Conservation (phyloP, 2,329 filamentous ascomycete genomes). For the Westerdykella aurantiaca region DNA sequence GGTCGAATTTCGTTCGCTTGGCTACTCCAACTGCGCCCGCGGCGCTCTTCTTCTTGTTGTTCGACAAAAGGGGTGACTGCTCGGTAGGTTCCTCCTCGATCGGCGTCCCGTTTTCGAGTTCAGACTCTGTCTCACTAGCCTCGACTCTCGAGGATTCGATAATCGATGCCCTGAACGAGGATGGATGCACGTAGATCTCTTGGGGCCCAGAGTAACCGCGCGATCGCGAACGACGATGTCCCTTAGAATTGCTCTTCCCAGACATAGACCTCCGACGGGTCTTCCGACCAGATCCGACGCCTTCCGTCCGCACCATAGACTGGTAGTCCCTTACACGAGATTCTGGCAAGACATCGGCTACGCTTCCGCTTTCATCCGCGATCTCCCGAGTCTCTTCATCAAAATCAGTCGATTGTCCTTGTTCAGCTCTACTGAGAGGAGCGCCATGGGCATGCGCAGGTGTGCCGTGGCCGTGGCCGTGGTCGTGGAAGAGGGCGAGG, state of each 20-base stretch:
- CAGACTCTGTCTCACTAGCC: constrained; percentile 50
- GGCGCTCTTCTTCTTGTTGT: constrained; percentile 22
- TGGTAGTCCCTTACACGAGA: constrained; percentile 52
- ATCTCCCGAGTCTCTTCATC: constrained; percentile 42
- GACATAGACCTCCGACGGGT: constrained; percentile 21
- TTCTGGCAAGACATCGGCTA: constrained; percentile 59
- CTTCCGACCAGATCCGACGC: background rate
- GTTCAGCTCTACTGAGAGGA: constrained; percentile 42
- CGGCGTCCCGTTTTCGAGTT: constrained; percentile 38
- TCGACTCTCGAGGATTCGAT: constrained; percentile 71
- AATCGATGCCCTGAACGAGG: constrained; percentile 86
- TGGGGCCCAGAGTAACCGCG: constrained; percentile 54
- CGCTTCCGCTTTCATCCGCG: constrained; percentile 54
- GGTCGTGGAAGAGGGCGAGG: constrained; percentile 16
- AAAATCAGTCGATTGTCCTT: constrained; percentile 46
- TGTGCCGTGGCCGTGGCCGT: constrained; percentile 36
- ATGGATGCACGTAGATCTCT: constrained; percentile 76
- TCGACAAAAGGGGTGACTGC: constrained; percentile 32
- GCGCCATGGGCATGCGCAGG: constrained; percentile 46
- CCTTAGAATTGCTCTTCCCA: constrained; percentile 40
- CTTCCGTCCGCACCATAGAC: constrained; percentile 13
- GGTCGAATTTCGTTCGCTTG: constrained; percentile 19
- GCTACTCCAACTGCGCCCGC: constrained; percentile 14
- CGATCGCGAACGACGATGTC: constrained; percentile 56
- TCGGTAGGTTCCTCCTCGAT: constrained; percentile 34